Evolutionary conservation across 352 stramenopile species (phyloP).

Genomic region (Phytophthora palmivora): DNA sequence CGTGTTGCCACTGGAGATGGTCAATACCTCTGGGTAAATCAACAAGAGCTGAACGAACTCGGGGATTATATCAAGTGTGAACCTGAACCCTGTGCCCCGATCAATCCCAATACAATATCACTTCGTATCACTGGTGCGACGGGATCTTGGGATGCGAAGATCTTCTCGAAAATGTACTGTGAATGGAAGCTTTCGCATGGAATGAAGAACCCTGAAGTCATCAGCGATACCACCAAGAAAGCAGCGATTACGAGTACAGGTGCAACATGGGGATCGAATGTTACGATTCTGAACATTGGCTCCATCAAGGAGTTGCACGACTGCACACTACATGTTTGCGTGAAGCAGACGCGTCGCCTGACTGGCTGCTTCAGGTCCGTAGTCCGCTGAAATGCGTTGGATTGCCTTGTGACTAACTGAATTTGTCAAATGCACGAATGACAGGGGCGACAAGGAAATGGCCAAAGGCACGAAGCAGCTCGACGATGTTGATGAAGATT

Average conservation of each 20-base stretch:
- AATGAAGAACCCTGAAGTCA: background rate
- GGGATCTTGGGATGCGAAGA: background rate
- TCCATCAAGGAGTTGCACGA: background rate
- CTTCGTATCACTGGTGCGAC: background rate
- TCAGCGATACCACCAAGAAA: background rate
- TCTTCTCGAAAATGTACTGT: background rate
- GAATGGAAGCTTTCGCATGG: background rate
- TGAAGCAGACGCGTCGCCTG: background rate
- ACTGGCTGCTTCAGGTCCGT: conserved; percentile 2
- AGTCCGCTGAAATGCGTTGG: background rate
- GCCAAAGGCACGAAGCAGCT: background rate
- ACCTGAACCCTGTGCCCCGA: background rate
- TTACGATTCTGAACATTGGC: background rate
- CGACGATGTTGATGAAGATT: background rate
- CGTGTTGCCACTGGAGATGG: background rate
- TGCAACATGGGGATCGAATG: background rate
- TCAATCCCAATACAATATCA: background rate
- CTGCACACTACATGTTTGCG: background rate
- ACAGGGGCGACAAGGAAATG: background rate
- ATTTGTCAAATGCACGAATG: background rate
- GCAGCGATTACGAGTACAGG: background rate
- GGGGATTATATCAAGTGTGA: background rate
- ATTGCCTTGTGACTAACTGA: background rate
- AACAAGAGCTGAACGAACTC: background rate
- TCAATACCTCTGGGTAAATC: background rate